Evolutionary conservation across 1,139 yeast genomes (phyloP).

Genomic region (Zygosaccharomyces pseudobailii): DNA sequence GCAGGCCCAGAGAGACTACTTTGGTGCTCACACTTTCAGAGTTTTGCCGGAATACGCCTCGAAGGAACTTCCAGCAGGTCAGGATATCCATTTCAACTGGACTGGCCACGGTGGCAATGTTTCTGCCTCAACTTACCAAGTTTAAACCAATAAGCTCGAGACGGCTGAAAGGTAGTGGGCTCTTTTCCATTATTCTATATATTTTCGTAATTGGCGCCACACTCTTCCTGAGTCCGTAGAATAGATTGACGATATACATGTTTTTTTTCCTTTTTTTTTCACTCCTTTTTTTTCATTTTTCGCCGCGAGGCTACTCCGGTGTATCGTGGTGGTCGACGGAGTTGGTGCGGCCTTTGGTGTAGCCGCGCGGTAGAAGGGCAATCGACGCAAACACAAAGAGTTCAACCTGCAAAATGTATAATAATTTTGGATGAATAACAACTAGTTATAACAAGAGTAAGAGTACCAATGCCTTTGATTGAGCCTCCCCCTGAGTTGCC

Average conservation of each 20-base stretch:
- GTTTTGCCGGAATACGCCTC: constrained; percentile 84
- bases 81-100: constrained; percentile 96
- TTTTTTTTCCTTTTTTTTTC: not conserved
- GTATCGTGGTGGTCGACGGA: no score
- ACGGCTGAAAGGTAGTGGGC: not conserved
- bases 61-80: constrained; percentile 68
- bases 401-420: not conserved
- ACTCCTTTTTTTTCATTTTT: not conserved
- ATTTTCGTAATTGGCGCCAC: no score
- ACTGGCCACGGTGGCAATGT: constrained; percentile 98
- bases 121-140: constrained; percentile 90
- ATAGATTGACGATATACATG: not conserved
- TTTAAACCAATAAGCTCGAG: constrained; percentile 42
- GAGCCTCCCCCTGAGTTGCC: constrained; percentile 14
- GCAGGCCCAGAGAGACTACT: constrained; percentile 99
- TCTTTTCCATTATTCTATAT: no score
- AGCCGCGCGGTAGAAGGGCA: no score
- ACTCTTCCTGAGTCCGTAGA: no score
- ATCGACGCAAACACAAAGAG: not conserved
- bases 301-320: no score
- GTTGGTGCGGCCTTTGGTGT: no score
- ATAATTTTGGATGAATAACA: no score
- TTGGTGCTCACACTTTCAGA: constrained; percentile 98
- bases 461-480: not conserved
- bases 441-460: no score